Evolutionary conservation across 2,329 filamentous ascomycete genomes (phyloP), one percentile per base, ranked within the genome.

Genomic region (Raffaelea deltoideospora): DNA sequence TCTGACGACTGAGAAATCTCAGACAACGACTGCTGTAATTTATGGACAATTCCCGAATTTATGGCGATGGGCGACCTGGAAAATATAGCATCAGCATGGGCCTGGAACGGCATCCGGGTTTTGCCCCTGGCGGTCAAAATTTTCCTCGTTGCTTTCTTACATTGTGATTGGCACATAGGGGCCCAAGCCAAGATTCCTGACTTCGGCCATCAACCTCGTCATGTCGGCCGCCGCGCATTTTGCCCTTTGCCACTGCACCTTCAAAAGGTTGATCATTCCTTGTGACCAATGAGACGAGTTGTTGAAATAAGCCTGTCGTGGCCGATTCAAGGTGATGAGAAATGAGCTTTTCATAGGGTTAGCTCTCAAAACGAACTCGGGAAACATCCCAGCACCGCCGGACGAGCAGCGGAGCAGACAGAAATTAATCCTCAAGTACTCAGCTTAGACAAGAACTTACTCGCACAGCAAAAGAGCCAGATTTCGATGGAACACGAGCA

Each of bases 401-500:
- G n/a, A n/a, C n/a, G n/a, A n/a, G n/a, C n/a, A n/a, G n/a, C n/a
- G n/a, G n/a, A n/a, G n/a, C n/a, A n/a, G n/a, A n/a, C n/a, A n/a
- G n/a, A n/a, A n/a, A n/a, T n/a, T n/a, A n/a, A n/a, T n/a, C n/a
- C n/a, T n/a, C n/a, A n/a, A n/a, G n/a, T n/a, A n/a, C n/a, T n/a
- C n/a, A n/a, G n/a, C n/a, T n/a, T n/a, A 28, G 10, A 14, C 7
- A 5, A n/a, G 26, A 28, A 14, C 32, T 34, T 34, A 34, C 32
- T 34, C 32, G 32, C 32, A 34, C 15, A 34, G 21, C 6, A 34
- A 15, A 19, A 34, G 32, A 21, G 32, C 32, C 14, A 34, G 22
- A 26, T 34, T 34, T 11, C 32, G 32, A 14, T 34, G 32, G 32
- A 34, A 34, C 15, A 34, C 32, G 14, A 34, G 32, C 32, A 34